These are phyloP conservation scores for Helminthosporium solani DNA, from an alignment of 2,329 filamentous ascomycete species.

Conservation along the genomic window DNA sequence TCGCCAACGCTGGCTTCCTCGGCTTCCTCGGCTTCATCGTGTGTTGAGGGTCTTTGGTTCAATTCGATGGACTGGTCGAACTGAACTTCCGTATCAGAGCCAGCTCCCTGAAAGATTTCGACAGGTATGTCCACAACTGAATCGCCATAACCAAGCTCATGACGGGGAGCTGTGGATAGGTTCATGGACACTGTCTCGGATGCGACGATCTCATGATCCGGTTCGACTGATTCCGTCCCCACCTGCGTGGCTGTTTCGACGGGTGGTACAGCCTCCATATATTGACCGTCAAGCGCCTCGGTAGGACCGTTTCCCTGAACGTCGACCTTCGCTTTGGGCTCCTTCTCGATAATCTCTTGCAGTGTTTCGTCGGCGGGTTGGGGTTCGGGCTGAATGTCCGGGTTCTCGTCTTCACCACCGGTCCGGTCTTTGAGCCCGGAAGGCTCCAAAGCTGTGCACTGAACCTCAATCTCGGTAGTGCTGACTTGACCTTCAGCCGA, in stretches of 20 bases:
- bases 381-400: background rate
- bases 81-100: no score
- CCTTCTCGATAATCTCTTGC: background rate
- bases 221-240: background rate
- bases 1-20: no score
- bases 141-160: no score
- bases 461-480: background rate
- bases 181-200: background rate
- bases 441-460: background rate
- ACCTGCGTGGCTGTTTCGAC: background rate
- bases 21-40: no score
- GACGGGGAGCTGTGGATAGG: no score
- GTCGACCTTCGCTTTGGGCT: background rate
- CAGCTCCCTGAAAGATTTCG: no score
- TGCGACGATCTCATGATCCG: background rate
- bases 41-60: no score
- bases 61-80: no score
- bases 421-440: constrained; percentile 1
- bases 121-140: no score
- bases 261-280: background rate
- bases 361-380: background rate
- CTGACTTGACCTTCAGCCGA: background rate
- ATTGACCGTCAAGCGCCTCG: background rate
- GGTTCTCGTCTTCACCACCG: background rate
- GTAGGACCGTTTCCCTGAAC: background rate